Base-by-base conservation (phyloP, 2,329 filamentous ascomycete genomes). In the Penicillium polonicum region DNA sequence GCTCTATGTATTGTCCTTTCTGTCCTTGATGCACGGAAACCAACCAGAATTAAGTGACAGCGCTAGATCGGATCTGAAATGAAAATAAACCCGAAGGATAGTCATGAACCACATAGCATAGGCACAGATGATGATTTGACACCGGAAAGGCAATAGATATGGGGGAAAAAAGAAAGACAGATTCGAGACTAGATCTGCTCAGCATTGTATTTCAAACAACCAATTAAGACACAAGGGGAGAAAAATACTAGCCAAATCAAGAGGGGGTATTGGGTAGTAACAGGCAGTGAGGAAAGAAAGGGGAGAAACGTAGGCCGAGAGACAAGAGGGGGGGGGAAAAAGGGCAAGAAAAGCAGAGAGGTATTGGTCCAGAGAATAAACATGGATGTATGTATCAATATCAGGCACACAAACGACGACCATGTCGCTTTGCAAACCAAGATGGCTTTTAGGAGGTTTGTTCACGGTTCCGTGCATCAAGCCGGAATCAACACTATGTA, bases 401-500 rank as follows among this genome's bases (percentile, higher is more conserved):
- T 55, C 51, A 48, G 39, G 38, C 42, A 38, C 46, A 44, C 25
- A 23, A 59, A 43, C 52, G 48, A 58, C 55, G 51, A 60, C 48
- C 48, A 65, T 29, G 31, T 52, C 50, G 21, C 39, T 46, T 59
- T 56, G 48, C 25, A 52, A 49, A 46, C 43, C 49, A 44, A 17
- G 27, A 52, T 59, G 50, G 36, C 54, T 59, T 64, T 63, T 65
- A 19, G 41, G 29, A 41, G 29, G 7, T 61, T 64, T 59, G 60
- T 63, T 63, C 61, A 58, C 21, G 54, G 44, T 51, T 55, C 55
- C 57, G 35, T 33, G 49, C 58, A 58, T 66, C 58, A 60, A 60
- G 58, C 60, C 59, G 52, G 55, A 43, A 52, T 46, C 46, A 64
- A 52, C 31, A 59, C 45, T 66, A 67, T 67, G 65, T 67, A 66